Base-by-base conservation (phyloP, 345 rosid species). In the Crucihimalaya himalaica region DNA sequence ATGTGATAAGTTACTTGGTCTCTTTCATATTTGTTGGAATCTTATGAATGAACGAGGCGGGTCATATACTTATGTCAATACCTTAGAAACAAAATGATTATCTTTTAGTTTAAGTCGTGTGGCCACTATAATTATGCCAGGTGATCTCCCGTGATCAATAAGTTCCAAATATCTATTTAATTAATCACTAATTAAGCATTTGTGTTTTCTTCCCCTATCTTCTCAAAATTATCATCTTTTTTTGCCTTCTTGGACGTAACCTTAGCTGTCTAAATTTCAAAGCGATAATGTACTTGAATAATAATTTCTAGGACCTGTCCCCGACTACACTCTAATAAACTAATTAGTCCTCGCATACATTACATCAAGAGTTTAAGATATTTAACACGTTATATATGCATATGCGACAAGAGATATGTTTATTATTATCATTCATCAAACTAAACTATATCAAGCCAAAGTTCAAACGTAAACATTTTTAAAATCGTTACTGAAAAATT, bases 21-120 rank as follows among this genome's bases (percentile, higher is more conserved):
- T 54, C 58, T 61, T 43, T 76, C 79, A 45, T 43, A 62, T 69
- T 69, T 63, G 75, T 76, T 76, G 71, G 75, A 76, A 63, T 76
- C 75, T 55, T 45, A 54, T 35, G 66, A 40, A 40, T 5, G 16
- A 70, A 46, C 46, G 66, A 76, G 43, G 74, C 70, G 65, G 70
- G 64, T 76, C 74, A 62, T 63, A 53, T 48, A 53, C 54, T 35
- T 50, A 59, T 62, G 70, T 69, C 79, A 25, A 62, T 53, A 45
- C 55, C 75, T 34, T 54, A 63, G 51, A 69, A 62, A 53, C 70
- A 55, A 62, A 54, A 70, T 76, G 63, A 75, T 68, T 42, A 68
- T 60, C 18, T 18, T 64, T 76, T 45, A 0, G 2, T 62, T 35
- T 60, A 63, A 63, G 46, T 63, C 60, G 80, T 75, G 79, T 76